Base-by-base conservation (phyloP, 2,329 filamentous ascomycete genomes). In the Fusarium nelsonii region DNA sequence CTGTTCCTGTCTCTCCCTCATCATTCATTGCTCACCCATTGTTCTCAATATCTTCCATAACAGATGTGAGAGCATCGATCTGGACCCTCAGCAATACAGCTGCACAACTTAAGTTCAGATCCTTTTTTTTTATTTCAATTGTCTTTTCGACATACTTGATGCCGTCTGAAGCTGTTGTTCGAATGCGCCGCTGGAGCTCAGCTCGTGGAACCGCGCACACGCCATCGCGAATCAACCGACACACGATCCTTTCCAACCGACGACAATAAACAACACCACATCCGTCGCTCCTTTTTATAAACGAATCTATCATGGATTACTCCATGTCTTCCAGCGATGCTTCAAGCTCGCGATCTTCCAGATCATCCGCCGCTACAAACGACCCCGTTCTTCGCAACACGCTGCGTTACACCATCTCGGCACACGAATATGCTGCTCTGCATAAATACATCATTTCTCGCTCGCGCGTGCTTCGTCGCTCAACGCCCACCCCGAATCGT, bases 351-450 rank as follows among this genome's bases (percentile, higher is more conserved):
- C 71, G 69, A 39, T 63, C 72, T 33, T 63, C 63, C 26, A 60
- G 70, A 56, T 52, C 68, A n/a, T 69, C 71, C 14, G 61, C 54
- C 23, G 48, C 71, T 32, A 58, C 62, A 10, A 62, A 65, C 62
- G 91, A 95, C 71, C 91, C 92, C 7, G 85, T 97, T 67, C 85
- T 97, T 58, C 92, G 92, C 79, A 97, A 96, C 79, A 90, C 93
- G 43, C 85, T 97, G 62, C 91, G 94, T 71, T 94, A 97, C 80
- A 96, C 92, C 60, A 93, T 94, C 76, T 91, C 89, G 8, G 90
- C 93, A 41, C 89, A 91, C 78, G 94, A 97, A 79, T 97, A 97
- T 80, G 90, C 92, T 71, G 83, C 91, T 2, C 87, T 97, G 18
- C 93, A 97, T 79, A 90, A 91, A 75, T 94, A 94, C 76, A 86